A percentile compares a stretch with the other conserved stretches of the same genome.
phyloP scores from a whole-genome alignment of 164 flowering plant species.

The Umbellularia californica region DNA sequence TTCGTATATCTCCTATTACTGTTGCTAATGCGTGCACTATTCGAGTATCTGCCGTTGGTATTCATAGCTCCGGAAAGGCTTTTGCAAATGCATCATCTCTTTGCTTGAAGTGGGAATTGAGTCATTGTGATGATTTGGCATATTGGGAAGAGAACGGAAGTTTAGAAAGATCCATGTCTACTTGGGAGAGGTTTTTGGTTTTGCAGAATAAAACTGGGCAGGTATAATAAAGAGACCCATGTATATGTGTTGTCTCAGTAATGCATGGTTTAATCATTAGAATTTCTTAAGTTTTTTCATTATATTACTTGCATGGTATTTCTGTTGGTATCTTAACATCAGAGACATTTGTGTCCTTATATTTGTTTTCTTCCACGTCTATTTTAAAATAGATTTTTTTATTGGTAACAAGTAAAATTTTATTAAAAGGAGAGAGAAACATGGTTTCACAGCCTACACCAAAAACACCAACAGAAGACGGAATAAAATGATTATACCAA shows the following conservation, averaged over 20 bases:
- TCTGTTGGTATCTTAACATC: neutral
- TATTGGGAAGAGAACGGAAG: slow-evolving; percentile 44
- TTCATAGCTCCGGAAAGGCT: slow-evolving; percentile 67
- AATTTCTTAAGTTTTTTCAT: neutral
- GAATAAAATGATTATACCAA: too few relatives aligned
- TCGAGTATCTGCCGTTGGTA: slow-evolving; percentile 78
- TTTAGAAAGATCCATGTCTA: slow-evolving; percentile 28
- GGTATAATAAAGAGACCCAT: slow-evolving; percentile 27
- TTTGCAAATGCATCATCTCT: slow-evolving; percentile 95
- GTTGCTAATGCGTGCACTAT: slow-evolving; percentile 85
- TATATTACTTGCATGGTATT: neutral
- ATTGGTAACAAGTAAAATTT: too few relatives aligned
- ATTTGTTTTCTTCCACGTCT: neutral
- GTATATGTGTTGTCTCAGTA: neutral
- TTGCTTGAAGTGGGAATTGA: slow-evolving; percentile 65
- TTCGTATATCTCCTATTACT: slow-evolving; percentile 57
- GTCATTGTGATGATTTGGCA: slow-evolving; percentile 58
- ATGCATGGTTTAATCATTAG: neutral
- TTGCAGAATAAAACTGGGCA: slow-evolving; percentile 74
- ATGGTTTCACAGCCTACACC: too few relatives aligned
- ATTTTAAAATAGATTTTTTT: too few relatives aligned
- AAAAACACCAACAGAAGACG: too few relatives aligned
- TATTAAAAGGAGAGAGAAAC: too few relatives aligned
- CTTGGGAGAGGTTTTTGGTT: slow-evolving; percentile 82
- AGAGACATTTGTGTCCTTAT: neutral